Conservation (phyloP, 106 monocot species). For the Dendrobium nobile region DNA sequence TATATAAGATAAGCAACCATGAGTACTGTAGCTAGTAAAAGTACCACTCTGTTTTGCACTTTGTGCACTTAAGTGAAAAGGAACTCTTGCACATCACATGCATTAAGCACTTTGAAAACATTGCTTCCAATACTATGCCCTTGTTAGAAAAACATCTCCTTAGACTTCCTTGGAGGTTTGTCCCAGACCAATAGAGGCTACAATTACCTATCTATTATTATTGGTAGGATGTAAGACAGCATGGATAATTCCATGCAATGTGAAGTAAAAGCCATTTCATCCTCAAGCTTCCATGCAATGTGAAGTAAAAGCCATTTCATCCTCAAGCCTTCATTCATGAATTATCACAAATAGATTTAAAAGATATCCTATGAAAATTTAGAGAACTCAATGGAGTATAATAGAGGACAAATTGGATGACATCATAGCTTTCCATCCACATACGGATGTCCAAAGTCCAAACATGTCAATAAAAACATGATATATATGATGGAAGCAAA, state of each 20-base stretch:
- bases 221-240: not conserved
- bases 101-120: too few relatives aligned
- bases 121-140: too few relatives aligned
- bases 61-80: too few relatives aligned
- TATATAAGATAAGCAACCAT: too few relatives aligned
- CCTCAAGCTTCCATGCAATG: not conserved
- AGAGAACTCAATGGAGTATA: not conserved
- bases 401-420: not conserved
- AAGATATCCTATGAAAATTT: not conserved
- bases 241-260: not conserved
- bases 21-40: too few relatives aligned
- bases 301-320: too few relatives aligned
- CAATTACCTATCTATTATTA: not conserved
- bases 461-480: not conserved
- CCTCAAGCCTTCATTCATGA: not conserved
- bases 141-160: not conserved
- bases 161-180: not conserved
- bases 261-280: too few relatives aligned
- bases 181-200: not conserved
- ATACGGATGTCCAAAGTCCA: not conserved
- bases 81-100: too few relatives aligned
- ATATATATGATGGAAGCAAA: not conserved
- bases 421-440: not conserved
- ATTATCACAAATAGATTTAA: not conserved
- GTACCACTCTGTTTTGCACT: too few relatives aligned